Evolutionary conservation across 1,139 yeast genomes (phyloP), one percentile per base, ranked within the genome.

Genomic region (Saccharomyces hybrid): DNA sequence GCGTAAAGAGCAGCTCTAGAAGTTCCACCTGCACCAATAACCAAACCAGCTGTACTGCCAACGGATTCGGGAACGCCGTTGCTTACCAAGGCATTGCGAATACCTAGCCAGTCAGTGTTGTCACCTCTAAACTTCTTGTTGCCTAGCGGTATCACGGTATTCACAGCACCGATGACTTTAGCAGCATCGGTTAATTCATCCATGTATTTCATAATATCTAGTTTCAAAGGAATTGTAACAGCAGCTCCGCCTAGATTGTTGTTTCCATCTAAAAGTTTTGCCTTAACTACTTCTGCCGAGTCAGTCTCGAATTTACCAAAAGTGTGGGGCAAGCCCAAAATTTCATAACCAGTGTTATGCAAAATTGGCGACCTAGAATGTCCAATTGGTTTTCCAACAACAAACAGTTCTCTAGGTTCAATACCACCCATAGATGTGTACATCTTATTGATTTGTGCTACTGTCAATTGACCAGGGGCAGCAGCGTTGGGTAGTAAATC

Each of bases 21-120:
- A 41, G 99, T 91, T 50, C 99, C 99, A 48, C 99, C 99, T 29
- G 96, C 96, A 51, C 99, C 99, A 61, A 93, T 76, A 52, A 93
- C 85, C 57, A 93, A 75, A 47, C 90, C 95, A 55, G 77, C 75
- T 20, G 76, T 70, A 5, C 67, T 61, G 63, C 73, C 41, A 54
- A 62, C 58, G 28, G 50, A 55, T 47, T 73, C 72, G 38, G 87
- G 81, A 34, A 83, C 83, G 8, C 93, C 93, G 55, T 78, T 76
- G 56, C 78, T 71, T 47, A 73, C 67, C 63, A 89, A 82, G 1
- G 96, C 81, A 59, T 85, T 79, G 49, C 76, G 77, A 61, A 95
- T 87, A 25, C 99, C 99, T 54, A 84, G 74, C 96, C 96, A 93
- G 71, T 95, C 99, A 48, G 99, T 95, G 73, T 95, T 95, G 64